Base-by-base conservation (phyloP, 1,139 yeast genomes). In the Kodamaea arcana region DNA sequence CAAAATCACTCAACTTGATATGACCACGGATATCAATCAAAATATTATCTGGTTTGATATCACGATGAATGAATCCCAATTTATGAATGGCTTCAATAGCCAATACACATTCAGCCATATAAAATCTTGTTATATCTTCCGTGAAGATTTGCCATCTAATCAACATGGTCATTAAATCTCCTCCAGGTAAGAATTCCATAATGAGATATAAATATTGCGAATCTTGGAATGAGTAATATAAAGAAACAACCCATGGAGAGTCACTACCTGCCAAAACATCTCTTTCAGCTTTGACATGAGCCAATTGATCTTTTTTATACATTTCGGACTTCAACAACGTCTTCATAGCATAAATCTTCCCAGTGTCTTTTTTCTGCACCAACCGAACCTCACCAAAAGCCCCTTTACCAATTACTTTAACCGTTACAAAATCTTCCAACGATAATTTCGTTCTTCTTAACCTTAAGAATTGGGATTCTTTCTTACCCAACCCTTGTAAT, bases 151-250 rank as follows among this genome's bases (percentile, higher is more conserved):
- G 90, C 94, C 94, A 83, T 60, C 88, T 76, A 50, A 83, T 83
- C 51, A 83, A 66, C 94, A 83, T 83, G 0, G 94, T 83, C 94
- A 83, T 83, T 47, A 83, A 66, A 60, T 83, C 94, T 45, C 94
- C 94, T 43, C 94, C 94, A 3, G 94, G 94, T 43, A 83, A 69
- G 53, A 83, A 83, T 52, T 83, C 94, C 94, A 83, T 83, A 47
- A 83, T 83, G 49, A 83, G 66, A 52, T 83, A 83, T 42, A 83
- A 62, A 51, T 83, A 83, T 48, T 82, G 82, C 1, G 83, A 58
- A 60, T 83, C 94, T 57, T 83, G 94, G 60, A 83, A 83, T 1
- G 94, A 83, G 54, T 83, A 83, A 52, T 81, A 83, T 42, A 83
- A 63, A 0, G 90, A 81, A 30, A 83, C 94, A 36, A 83, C 92